phyloP scores from a whole-genome alignment of 2,329 filamentous ascomycete species.

The Biscogniauxia sp. region DNA sequence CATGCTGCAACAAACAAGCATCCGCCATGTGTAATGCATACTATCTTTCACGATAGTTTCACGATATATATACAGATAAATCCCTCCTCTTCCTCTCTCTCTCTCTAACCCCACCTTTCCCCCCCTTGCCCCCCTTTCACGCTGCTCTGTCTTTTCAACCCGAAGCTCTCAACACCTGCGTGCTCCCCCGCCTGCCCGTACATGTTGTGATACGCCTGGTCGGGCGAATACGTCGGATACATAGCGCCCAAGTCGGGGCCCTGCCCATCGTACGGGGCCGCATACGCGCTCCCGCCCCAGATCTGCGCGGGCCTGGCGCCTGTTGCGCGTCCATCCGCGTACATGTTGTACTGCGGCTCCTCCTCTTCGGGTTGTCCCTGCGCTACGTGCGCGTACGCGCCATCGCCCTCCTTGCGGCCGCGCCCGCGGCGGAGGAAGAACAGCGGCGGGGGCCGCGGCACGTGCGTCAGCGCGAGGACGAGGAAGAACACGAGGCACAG shows the following conservation, averaged over 20 bases:
- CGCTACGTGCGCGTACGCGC: neutral
- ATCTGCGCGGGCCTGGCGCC: neutral
- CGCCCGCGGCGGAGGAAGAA: conserved; percentile 6
- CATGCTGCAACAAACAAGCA: too few relatives aligned
- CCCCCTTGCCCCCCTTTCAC: too few relatives aligned
- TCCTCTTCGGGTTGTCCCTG: neutral
- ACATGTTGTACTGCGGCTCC: too few relatives aligned
- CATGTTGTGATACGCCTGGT: neutral
- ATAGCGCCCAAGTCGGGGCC: neutral
- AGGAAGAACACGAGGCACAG: conserved; percentile 25
- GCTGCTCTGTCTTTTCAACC: neutral
- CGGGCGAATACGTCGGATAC: neutral
- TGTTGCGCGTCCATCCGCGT: too few relatives aligned
- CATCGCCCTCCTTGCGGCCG: neutral
- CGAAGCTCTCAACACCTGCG: neutral
- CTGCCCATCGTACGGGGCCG: neutral
- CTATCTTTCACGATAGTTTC: too few relatives aligned
- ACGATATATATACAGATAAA: too few relatives aligned
- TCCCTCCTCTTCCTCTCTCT: too few relatives aligned
- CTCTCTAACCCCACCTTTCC: too few relatives aligned
- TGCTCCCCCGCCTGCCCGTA: neutral
- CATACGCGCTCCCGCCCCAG: neutral
- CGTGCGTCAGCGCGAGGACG: conserved; percentile 23
- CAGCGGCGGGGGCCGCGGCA: conserved; percentile 18
- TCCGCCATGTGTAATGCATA: too few relatives aligned